Evolutionary conservation across 1,139 yeast species (phyloP).

Genomic region (Nakaseomyces kungkrabaensis): DNA sequence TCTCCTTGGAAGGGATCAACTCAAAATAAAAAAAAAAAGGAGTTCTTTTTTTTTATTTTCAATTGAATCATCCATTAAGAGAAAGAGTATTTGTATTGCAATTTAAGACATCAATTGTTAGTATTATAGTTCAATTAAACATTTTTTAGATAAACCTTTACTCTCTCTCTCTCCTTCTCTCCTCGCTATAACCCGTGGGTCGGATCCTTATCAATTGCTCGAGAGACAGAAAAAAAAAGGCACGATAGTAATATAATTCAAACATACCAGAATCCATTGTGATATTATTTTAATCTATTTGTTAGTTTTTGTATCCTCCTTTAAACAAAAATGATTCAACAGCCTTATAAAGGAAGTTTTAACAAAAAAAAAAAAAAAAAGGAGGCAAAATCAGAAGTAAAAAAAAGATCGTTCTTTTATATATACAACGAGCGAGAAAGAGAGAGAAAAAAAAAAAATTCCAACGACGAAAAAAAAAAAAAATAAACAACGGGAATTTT

Average conservation of each 20-base stretch:
- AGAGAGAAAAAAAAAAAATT: no score
- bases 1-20: not conserved
- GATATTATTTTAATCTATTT: not conserved
- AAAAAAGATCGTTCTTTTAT: not conserved
- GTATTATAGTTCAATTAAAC: not conserved
- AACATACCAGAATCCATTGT: slow-evolving; percentile 24
- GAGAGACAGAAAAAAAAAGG: no score
- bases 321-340: not conserved
- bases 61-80: not conserved
- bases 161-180: not conserved
- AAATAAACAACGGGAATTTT: no score
- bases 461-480: no score
- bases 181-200: not conserved
- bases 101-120: not conserved
- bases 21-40: not conserved
- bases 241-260: not conserved
- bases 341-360: not conserved
- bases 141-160: no score
- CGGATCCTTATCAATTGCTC: no score
- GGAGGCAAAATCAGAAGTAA: not conserved
- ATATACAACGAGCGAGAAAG: not conserved
- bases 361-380: not conserved
- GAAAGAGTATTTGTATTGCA: not conserved
- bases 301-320: not conserved
- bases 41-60: not conserved